A percentile compares a stretch with the other conserved stretches of the same genome.
Conservation (phyloP, 345 rosid genomes). For the Linum lewisii region DNA sequence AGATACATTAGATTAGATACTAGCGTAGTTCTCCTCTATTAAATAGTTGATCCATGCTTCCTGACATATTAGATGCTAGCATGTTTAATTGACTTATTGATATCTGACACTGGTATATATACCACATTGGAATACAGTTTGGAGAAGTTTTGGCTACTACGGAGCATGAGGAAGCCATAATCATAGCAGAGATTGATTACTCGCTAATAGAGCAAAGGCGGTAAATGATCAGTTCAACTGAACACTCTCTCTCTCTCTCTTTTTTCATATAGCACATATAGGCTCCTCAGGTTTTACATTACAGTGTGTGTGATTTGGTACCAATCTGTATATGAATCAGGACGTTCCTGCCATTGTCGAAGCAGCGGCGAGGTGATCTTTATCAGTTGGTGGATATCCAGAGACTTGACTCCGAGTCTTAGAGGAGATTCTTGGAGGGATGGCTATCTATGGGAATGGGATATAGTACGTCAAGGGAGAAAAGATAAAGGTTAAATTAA, state of each 20-base stretch:
- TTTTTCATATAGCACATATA: too few species aligned
- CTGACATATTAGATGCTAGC: too few species aligned
- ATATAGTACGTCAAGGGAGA: not conserved
- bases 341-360: slow-evolving; percentile 57
- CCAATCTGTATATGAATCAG: slow-evolving; percentile 21
- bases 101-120: too few species aligned
- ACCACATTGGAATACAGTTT: slow-evolving; percentile 41
- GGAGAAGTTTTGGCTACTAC: slow-evolving; percentile 88
- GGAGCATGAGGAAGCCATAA: slow-evolving; percentile 65
- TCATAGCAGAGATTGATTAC: slow-evolving; percentile 77
- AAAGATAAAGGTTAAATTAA: not conserved
- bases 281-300: not conserved
- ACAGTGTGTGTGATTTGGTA: not conserved
- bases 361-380: slow-evolving; percentile 72
- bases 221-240: slow-evolving; percentile 24
- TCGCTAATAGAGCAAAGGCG: slow-evolving; percentile 65
- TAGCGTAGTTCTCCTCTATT: too few species aligned
- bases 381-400: slow-evolving; percentile 71
- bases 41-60: too few species aligned
- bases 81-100: too few species aligned
- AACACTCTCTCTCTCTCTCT: not conserved
- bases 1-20: too few species aligned
- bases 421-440: not conserved
- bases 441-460: not conserved
- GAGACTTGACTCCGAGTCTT: slow-evolving; percentile 25